These are phyloP conservation scores for Russula sp. DNA, from an alignment of 768 basidiomycete species.

Conservation along the genomic window DNA sequence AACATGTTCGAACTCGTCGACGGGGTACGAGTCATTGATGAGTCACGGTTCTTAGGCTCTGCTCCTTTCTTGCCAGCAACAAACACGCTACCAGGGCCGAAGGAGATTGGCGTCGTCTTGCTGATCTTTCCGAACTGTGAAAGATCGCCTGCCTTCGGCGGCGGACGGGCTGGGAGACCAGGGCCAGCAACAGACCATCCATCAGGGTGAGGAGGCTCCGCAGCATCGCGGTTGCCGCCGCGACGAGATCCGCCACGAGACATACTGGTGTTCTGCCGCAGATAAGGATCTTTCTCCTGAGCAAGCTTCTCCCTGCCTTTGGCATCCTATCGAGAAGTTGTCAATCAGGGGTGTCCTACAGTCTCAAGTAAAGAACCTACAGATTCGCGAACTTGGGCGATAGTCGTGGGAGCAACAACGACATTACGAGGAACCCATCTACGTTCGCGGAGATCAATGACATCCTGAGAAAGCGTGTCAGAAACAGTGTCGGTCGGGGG, in stretches of 20 bases:
- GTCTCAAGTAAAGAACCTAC: conserved; percentile 40
- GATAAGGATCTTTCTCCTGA: conserved; percentile 63
- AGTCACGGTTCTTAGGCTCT: conserved; percentile 46
- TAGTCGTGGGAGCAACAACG: conserved; percentile 74
- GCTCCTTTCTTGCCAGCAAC: conserved; percentile 61
- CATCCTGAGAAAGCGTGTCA: conserved; percentile 50
- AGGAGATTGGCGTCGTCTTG: conserved; percentile 55
- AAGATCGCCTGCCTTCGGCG: conserved; percentile 77
- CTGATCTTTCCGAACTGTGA: conserved; percentile 85
- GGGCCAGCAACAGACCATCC: conserved; percentile 59
- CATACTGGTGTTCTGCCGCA: conserved; percentile 62
- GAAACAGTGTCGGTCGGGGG: conserved; percentile 1
- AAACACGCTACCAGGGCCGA: conserved; percentile 84
- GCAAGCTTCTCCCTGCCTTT: conserved; percentile 71
- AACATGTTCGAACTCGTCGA: conserved; percentile 80
- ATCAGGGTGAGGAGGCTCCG: conserved; percentile 59
- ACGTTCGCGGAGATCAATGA: conserved; percentile 79
- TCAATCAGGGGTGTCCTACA: background rate
- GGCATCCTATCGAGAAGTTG: conserved; percentile 47
- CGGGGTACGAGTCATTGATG: conserved; percentile 64
- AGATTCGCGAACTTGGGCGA: conserved; percentile 81
- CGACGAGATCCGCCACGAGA: conserved; percentile 88
- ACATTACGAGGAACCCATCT: conserved; percentile 72
- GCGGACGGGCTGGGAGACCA: conserved; percentile 37
- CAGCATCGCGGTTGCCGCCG: conserved; percentile 60